These are phyloP conservation scores for Rubia peregrina DNA, from an alignment of 305 asterid genomes.

Conservation along the genomic window DNA sequence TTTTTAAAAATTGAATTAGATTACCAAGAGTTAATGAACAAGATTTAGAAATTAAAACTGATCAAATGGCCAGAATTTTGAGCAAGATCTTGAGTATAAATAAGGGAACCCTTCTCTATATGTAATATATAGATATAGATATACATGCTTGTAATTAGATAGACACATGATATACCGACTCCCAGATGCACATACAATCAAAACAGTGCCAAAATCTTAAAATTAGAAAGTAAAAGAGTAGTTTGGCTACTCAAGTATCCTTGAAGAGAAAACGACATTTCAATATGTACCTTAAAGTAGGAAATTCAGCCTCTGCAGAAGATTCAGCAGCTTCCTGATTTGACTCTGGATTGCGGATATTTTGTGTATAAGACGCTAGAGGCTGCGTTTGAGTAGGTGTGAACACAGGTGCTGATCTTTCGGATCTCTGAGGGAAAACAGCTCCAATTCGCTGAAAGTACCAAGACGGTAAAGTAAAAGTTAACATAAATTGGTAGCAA, in stretches of 20 bases:
- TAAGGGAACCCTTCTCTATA: neutral
- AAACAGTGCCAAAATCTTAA: neutral
- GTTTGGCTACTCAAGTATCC: neutral
- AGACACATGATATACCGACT: neutral
- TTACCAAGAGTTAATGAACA: neutral
- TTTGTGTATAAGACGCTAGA: constrained; percentile 77
- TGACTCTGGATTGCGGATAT: constrained; percentile 63
- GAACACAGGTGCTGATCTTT: constrained; percentile 79
- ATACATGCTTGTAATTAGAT: neutral
- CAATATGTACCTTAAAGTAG: constrained; percentile 66
- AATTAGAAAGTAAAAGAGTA: neutral
- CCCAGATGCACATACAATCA: neutral
- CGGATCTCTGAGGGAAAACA: constrained; percentile 91
- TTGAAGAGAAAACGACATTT: neutral
- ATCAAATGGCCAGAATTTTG: neutral
- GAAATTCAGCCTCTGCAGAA: constrained; percentile 91
- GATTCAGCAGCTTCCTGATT: constrained; percentile 64
- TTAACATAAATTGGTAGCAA: constrained; percentile 7
- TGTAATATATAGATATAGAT: no score
- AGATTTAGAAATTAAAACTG: neutral
- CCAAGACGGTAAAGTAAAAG: constrained; percentile 15
- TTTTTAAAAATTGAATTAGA: no score
- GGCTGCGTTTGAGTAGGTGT: constrained; percentile 95
- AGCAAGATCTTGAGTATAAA: neutral
- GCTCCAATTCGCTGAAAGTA: constrained; percentile 87